Percentiles rank a stretch among this genome's conserved stretches.
Evolutionary conservation across 2,329 filamentous ascomycete species (phyloP).

Genomic region (Verticillium albo-atrum): DNA sequence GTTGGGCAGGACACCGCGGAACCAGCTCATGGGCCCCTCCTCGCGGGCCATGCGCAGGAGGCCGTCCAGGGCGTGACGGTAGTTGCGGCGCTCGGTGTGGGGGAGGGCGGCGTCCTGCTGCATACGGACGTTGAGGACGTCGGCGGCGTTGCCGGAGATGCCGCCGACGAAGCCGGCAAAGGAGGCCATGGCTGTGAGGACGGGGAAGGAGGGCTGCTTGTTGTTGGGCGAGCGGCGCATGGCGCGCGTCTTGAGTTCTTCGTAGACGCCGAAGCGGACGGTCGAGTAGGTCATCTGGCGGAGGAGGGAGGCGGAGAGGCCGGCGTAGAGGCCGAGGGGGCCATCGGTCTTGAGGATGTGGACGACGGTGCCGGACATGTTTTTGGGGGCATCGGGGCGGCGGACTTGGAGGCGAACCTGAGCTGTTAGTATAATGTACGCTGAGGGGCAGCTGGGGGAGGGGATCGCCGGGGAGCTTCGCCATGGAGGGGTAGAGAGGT

Average conservation of each 20-base stretch:
- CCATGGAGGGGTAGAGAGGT: slow-evolving; percentile 1
- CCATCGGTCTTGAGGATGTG: slow-evolving; percentile 77
- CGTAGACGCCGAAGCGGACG: slow-evolving; percentile 93
- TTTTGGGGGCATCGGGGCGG: slow-evolving; percentile 66
- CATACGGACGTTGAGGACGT: slow-evolving; percentile 98
- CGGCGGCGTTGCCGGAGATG: slow-evolving; percentile 86
- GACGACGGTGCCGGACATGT: slow-evolving; percentile 80
- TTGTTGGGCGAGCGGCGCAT: slow-evolving; percentile 32
- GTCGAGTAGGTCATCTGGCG: slow-evolving; percentile 96
- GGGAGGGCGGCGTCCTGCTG: slow-evolving; percentile 85
- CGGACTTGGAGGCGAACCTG: slow-evolving; percentile 88
- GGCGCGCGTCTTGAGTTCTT: slow-evolving; percentile 76
- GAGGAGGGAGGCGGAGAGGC: slow-evolving; percentile 86
- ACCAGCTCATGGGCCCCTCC: slow-evolving; percentile 73
- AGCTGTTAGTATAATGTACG: not conserved
- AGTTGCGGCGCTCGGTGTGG: slow-evolving; percentile 70
- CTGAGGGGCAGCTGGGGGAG: not conserved
- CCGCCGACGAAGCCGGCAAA: slow-evolving; percentile 85
- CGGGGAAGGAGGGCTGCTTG: slow-evolving; percentile 60
- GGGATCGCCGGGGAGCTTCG: not conserved
- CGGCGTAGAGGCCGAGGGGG: slow-evolving; percentile 77
- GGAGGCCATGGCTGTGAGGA: slow-evolving; percentile 79
- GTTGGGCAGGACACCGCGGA: slow-evolving; percentile 83
- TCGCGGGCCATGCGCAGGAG: slow-evolving; percentile 80
- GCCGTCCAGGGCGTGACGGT: slow-evolving; percentile 84